Conservation (phyloP, 331 rosid species). For the Rosa hybrid region DNA sequence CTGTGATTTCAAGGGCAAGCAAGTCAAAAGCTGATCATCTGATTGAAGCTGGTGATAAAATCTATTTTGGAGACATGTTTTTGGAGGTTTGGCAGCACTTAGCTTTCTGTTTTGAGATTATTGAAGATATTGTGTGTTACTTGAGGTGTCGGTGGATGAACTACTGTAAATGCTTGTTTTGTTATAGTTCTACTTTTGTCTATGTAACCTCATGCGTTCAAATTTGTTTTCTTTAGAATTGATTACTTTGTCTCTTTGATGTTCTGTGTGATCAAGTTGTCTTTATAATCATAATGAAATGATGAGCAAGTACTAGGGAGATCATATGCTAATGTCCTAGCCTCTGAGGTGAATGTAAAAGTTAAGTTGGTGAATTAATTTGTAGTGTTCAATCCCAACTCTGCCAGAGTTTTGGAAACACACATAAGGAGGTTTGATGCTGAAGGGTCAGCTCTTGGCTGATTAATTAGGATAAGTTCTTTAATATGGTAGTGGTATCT, state of each 20-base stretch:
- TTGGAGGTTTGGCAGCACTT: constrained; percentile 62
- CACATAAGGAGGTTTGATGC: neutral
- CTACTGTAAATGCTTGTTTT: neutral
- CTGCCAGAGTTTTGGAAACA: neutral
- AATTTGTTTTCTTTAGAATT: neutral
- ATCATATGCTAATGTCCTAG: neutral
- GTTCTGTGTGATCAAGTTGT: neutral
- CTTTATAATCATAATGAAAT: neutral
- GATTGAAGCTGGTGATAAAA: constrained; percentile 60
- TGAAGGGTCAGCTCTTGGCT: neutral
- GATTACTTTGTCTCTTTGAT: neutral
- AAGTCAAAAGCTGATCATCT: constrained; percentile 72
- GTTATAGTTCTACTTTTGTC: neutral
- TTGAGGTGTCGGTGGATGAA: neutral
- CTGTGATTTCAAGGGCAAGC: constrained; percentile 85
- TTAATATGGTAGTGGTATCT: neutral
- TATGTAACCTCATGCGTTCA: neutral
- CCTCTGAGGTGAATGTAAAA: neutral
- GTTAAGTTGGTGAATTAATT: neutral
- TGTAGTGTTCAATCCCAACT: neutral
- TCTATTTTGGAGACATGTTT: constrained; percentile 69
- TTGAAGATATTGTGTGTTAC: neutral
- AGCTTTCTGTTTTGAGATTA: neutral
- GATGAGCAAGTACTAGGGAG: neutral
- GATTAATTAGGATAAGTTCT: neutral